phyloP scores from a whole-genome alignment of 345 rosid genomes.

The Erodium maritimum region DNA sequence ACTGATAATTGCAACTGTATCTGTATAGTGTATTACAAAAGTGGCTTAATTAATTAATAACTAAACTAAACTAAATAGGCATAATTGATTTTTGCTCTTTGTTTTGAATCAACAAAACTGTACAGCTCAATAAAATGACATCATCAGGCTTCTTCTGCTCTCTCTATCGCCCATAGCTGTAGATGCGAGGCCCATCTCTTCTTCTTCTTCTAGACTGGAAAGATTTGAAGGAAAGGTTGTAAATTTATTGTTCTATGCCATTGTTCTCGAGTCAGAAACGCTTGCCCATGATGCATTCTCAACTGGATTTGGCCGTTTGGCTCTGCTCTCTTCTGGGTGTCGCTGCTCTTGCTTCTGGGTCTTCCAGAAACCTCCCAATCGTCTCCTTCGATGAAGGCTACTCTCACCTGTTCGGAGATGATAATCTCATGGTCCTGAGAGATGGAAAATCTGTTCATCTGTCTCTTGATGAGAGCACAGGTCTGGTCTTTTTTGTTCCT shows the following conservation, averaged over 20 bases:
- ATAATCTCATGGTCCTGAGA: constrained; percentile 52
- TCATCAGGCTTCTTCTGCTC: too few species aligned
- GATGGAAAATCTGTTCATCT: constrained; percentile 82
- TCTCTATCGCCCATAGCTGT: too few species aligned
- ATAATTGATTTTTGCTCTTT: too few species aligned
- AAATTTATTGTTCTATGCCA: neutral
- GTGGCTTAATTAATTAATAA: too few species aligned
- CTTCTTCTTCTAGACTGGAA: neutral
- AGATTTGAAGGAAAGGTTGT: too few species aligned
- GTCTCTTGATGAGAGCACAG: constrained; percentile 82
- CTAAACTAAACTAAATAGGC: too few species aligned
- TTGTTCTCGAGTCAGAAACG: too few species aligned
- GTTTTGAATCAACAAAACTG: too few species aligned
- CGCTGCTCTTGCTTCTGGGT: constrained; percentile 46
- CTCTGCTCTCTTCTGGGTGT: constrained; percentile 17
- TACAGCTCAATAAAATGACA: too few species aligned
- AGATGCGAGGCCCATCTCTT: too few species aligned
- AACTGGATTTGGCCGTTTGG: constrained; percentile 18
- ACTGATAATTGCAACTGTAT: too few species aligned
- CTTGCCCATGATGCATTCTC: constrained; percentile 12
- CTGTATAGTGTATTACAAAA: too few species aligned
- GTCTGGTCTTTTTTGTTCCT: constrained; percentile 14
- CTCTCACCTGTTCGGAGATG: constrained; percentile 75
- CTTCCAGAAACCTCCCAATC: constrained; percentile 34
- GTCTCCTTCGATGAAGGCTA: constrained; percentile 84